A percentile compares a stretch with the other conserved stretches of the same genome.
phyloP scores from a whole-genome alignment of 1,284 basidiomycete species.

The Austroboletus niveus region DNA sequence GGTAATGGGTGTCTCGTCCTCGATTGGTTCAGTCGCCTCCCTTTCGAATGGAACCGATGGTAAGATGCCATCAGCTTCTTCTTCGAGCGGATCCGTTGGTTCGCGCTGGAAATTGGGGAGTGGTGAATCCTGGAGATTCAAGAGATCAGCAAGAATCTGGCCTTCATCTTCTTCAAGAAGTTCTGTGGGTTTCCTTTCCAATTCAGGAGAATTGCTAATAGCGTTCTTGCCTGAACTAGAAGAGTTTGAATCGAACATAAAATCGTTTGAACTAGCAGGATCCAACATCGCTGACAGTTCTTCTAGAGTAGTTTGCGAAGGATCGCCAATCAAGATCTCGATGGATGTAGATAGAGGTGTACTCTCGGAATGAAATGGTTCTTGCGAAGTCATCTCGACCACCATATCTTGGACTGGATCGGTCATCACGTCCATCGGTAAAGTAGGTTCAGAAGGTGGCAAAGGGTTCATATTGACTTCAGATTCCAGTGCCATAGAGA shows the following conservation, averaged over 20 bases:
- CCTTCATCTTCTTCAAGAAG: not conserved
- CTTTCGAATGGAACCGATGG: not conserved
- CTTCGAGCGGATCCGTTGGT: not conserved
- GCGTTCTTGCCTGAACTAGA: not conserved
- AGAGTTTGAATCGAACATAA: not conserved
- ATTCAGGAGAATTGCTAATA: too few relatives aligned
- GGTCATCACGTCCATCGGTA: not conserved
- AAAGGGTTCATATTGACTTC: too few relatives aligned
- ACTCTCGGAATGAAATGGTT: constrained; percentile 6
- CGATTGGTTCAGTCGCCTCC: constrained; percentile 2
- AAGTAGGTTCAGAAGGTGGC: too few relatives aligned
- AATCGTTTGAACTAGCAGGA: too few relatives aligned
- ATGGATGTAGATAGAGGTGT: not conserved
- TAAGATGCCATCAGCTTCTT: not conserved
- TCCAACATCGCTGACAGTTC: too few relatives aligned
- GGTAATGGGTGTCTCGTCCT: not conserved
- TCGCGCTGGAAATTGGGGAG: not conserved
- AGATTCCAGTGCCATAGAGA: too few relatives aligned
- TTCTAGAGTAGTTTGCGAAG: too few relatives aligned
- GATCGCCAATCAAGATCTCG: too few relatives aligned
- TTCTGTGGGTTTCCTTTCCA: too few relatives aligned
- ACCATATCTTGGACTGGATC: not conserved
- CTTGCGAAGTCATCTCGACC: too few relatives aligned
- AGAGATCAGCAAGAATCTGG: not conserved
- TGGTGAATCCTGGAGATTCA: not conserved